phyloP scores from a whole-genome alignment of 441 rosid genomes.

The Kokia cookei region DNA sequence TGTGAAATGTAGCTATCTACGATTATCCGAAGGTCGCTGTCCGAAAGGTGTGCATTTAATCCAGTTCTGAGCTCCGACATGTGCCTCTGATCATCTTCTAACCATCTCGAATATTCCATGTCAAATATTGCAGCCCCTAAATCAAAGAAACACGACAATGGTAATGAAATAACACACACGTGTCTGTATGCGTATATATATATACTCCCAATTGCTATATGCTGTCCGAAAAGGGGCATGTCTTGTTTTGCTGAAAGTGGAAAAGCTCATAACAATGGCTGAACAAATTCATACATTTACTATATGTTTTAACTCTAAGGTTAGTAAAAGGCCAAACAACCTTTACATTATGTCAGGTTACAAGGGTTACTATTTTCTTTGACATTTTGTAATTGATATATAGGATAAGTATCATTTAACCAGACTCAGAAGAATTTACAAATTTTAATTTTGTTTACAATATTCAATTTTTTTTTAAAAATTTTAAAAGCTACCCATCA shows the following conservation, averaged over 20 bases:
- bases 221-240: background rate
- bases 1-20: constrained; percentile 62
- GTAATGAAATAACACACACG: background rate
- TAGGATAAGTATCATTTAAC: no score
- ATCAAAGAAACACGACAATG: background rate
- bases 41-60: constrained; percentile 52
- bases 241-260: background rate
- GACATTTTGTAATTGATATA: no score
- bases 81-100: constrained; percentile 59
- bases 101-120: constrained; percentile 72
- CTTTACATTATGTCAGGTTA: background rate
- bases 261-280: background rate
- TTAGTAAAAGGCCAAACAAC: constrained; percentile 10
- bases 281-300: background rate
- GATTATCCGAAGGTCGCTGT: constrained; percentile 45
- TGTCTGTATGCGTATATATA: background rate
- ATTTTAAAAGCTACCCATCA: background rate
- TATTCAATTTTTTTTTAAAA: background rate
- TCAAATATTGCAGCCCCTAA: constrained; percentile 66
- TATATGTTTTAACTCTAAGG: background rate
- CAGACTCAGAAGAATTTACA: background rate
- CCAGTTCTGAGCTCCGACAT: constrained; percentile 64
- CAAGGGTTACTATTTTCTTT: background rate
- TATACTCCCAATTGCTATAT: background rate
- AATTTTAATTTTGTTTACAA: background rate